Conservation (phyloP, 306 rosid genomes). For the Canavalia gladiata region DNA sequence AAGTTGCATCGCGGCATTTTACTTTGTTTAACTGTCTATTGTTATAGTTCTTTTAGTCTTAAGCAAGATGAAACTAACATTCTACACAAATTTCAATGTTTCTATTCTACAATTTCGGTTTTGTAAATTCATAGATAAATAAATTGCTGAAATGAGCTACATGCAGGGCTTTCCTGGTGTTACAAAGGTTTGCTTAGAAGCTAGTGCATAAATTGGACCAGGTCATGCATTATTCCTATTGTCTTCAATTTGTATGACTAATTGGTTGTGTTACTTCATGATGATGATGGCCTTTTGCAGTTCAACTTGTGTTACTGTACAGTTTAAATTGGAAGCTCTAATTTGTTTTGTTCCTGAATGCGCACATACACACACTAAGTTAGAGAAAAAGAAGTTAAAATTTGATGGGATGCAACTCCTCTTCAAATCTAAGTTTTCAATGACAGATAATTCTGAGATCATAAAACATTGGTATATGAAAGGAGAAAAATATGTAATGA, state of each 20-base stretch:
- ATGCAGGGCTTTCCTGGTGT: constrained; percentile 29
- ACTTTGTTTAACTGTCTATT: constrained; percentile 42
- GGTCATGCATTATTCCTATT: constrained; percentile 17
- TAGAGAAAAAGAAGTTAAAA: too few species aligned
- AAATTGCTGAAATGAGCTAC: constrained; percentile 52
- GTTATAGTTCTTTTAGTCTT: constrained; percentile 39
- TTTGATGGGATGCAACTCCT: too few species aligned
- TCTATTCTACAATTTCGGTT: constrained; percentile 43
- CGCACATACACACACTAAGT: too few species aligned
- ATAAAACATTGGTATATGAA: too few species aligned
- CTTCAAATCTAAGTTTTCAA: too few species aligned
- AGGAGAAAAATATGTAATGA: too few species aligned
- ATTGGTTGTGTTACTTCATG: neutral
- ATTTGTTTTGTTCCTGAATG: too few species aligned
- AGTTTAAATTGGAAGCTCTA: constrained; percentile 12
- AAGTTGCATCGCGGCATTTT: constrained; percentile 26
- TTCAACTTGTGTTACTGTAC: neutral
- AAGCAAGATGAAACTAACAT: constrained; percentile 33
- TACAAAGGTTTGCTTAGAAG: constrained; percentile 18
- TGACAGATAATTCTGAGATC: too few species aligned
- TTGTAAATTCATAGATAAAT: constrained; percentile 62
- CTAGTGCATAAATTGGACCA: constrained; percentile 9
- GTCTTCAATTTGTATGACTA: constrained; percentile 16
- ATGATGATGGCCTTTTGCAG: neutral
- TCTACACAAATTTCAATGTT: constrained; percentile 22